These are phyloP conservation scores for Hondaea fermentalgiana DNA, from an alignment of 108 stramenopile species.

Conservation along the genomic window DNA sequence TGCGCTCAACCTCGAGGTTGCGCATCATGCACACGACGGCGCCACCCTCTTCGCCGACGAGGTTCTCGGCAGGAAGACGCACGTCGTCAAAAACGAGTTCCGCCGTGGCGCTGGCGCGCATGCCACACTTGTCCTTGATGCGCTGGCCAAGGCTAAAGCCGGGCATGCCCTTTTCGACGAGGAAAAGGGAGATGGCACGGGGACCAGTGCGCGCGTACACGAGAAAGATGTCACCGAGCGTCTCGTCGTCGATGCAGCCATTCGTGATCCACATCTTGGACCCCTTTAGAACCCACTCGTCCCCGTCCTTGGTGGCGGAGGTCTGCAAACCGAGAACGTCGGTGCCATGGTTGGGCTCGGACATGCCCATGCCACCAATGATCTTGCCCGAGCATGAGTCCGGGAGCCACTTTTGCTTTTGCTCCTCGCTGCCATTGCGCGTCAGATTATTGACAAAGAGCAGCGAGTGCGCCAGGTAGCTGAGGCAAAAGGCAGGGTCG, in stretches of 20 bases:
- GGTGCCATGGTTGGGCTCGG: slow-evolving; percentile 90
- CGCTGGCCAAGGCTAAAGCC: slow-evolving; percentile 91
- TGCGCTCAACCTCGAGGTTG: slow-evolving; percentile 93
- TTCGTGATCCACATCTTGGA: slow-evolving; percentile 99
- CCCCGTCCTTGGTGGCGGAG: slow-evolving; percentile 53
- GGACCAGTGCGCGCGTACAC: slow-evolving; percentile 86
- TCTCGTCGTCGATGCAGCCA: slow-evolving; percentile 75
- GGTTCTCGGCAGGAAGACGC: slow-evolving; percentile 61
- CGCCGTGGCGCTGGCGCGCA: slow-evolving; percentile 83
- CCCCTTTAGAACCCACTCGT: slow-evolving; percentile 73
- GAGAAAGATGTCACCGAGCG: slow-evolving; percentile 80
- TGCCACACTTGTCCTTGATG: slow-evolving; percentile 87
- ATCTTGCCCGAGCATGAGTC: slow-evolving; percentile 63
- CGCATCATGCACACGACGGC: slow-evolving; percentile 96
- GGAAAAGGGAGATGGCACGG: slow-evolving; percentile 63
- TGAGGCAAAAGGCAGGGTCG: slow-evolving; percentile 93
- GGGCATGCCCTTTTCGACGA: slow-evolving; percentile 87
- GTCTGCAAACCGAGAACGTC: slow-evolving; percentile 93
- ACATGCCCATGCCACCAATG: slow-evolving; percentile 98
- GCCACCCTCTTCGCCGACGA: slow-evolving; percentile 79
- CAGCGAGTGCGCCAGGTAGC: slow-evolving; percentile 85
- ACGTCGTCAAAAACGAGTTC: slow-evolving; percentile 96
- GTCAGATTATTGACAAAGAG: slow-evolving; percentile 74
- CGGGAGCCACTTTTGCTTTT: slow-evolving; percentile 69
- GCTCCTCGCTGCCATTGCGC: slow-evolving; percentile 69